Base-by-base conservation (phyloP, 306 rosid genomes). In the Gleditsia sinensis region DNA sequence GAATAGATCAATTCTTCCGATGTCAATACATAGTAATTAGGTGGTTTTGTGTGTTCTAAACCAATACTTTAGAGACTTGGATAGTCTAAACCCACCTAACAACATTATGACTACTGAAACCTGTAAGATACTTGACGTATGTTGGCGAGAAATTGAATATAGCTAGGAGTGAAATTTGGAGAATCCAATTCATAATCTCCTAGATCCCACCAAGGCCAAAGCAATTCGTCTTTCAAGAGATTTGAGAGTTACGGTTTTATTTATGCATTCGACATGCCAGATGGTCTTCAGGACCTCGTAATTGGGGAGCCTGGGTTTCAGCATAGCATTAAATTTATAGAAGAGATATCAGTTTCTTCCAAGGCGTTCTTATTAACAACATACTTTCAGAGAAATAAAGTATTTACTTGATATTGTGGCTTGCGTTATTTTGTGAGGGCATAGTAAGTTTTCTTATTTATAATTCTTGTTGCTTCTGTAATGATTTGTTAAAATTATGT, bases 401-500 rank as follows among this genome's bases (percentile, higher is more conserved):
- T 60, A 49, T 36, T 23, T 46, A 9, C 17, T 68, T 25, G 21
- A 46, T 33, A 45, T 2, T 17, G 58, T 60, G 28, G 71, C 28
- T 63, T 12, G 27, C 17, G 20, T 30, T 28, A 13, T 53, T 48
- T 14, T 37, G 23, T 16, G 19, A 21, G 62, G 11, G 37, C 10
- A 32, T 3, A 12, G 1, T 14, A 49, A 67, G 54, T 30, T 42
- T 11, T 13, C 8, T 13, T 14, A 19, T 30, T 30, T 14, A 30
- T 28, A 30, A 30, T n/a, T 16, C 7, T 16, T 49, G 57, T 57
- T 58, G 59, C 56, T 64, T 43, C 49, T 59, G 60, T 45, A 68
- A 40, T 72, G n/a, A 56, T 55, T 60, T 70, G 67, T 56, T 24
- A 36, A n/a, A 58, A 30, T 74, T 69, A 36, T 64, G 16, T 58